phyloP scores from a whole-genome alignment of 495 filamentous ascomycete genomes.

The Pseudomonodictys pantanalensis region DNA sequence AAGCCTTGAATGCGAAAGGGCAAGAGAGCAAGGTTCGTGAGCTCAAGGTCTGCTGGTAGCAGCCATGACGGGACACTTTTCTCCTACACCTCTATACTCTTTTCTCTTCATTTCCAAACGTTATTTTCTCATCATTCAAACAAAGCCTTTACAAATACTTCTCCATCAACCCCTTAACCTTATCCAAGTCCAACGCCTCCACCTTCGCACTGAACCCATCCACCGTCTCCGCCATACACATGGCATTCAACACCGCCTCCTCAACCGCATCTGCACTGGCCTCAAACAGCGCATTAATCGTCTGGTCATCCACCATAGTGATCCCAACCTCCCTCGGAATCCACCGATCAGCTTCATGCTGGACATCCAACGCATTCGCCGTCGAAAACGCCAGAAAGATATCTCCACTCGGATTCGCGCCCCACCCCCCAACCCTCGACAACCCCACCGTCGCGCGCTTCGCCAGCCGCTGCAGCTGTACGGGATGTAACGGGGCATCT shows the following conservation, averaged over 20 bases:
- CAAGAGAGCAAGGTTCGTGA: background rate
- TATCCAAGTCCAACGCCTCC: constrained; percentile 48
- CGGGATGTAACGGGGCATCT: constrained; percentile 50
- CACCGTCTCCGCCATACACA: constrained; percentile 52
- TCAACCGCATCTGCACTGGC: constrained; percentile 52
- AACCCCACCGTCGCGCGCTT: constrained; percentile 53
- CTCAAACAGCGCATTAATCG: constrained; percentile 51
- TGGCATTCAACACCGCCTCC: constrained; percentile 54
- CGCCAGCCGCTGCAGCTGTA: constrained; percentile 53
- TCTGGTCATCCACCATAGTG: constrained; percentile 48
- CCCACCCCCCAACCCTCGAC: constrained; percentile 49
- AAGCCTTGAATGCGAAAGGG: too few relatives aligned
- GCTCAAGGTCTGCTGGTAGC: background rate
- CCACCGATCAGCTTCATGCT: constrained; percentile 26
- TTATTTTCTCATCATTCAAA: background rate
- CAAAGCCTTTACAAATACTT: constrained; percentile 37
- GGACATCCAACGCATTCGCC: constrained; percentile 43
- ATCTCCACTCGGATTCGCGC: constrained; percentile 51
- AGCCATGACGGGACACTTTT: too few relatives aligned
- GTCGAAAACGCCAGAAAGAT: constrained; percentile 56
- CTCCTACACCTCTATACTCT: too few relatives aligned
- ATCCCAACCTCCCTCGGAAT: constrained; percentile 42
- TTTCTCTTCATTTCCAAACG: background rate
- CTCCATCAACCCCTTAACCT: constrained; percentile 48
- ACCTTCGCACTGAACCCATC: constrained; percentile 43